phyloP scores from a whole-genome alignment of 306 rosid species.

The Malus sieversii region DNA sequence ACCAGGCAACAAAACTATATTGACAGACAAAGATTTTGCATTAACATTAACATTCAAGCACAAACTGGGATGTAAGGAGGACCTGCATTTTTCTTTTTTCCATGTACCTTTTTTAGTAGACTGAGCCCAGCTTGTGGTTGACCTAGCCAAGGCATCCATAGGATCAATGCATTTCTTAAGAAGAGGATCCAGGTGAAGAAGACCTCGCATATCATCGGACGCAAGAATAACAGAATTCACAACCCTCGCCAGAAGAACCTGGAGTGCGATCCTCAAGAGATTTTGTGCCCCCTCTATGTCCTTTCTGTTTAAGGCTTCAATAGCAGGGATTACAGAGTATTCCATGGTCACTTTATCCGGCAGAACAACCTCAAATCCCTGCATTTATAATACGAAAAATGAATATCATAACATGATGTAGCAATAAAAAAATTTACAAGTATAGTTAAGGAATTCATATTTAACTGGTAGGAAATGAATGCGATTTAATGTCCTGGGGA shows the following conservation, averaged over 20 bases:
- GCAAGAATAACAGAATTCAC: constrained; percentile 59
- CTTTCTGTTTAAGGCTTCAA: constrained; percentile 60
- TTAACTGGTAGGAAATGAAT: background rate
- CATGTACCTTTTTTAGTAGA: constrained; percentile 19
- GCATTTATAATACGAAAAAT: background rate
- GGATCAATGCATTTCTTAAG: constrained; percentile 38
- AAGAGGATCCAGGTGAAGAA: constrained; percentile 52
- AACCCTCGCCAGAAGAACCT: constrained; percentile 70
- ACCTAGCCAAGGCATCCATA: constrained; percentile 38
- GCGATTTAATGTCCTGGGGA: background rate
- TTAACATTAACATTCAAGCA: background rate
- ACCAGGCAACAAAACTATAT: background rate
- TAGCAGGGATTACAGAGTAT: constrained; percentile 60
- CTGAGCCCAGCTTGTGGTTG: constrained; percentile 32
- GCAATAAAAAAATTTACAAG: background rate
- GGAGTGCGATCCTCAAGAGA: constrained; percentile 66
- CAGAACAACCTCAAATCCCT: constrained; percentile 77
- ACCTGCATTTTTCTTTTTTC: background rate
- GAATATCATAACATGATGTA: background rate
- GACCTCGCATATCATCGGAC: constrained; percentile 47
- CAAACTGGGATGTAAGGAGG: background rate
- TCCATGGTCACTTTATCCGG: constrained; percentile 76
- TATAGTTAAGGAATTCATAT: background rate
- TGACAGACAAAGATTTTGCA: background rate
- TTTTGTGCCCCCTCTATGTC: constrained; percentile 73